phyloP scores from a whole-genome alignment of 106 monocot genomes.

The Dioscorea zingiberensis region DNA sequence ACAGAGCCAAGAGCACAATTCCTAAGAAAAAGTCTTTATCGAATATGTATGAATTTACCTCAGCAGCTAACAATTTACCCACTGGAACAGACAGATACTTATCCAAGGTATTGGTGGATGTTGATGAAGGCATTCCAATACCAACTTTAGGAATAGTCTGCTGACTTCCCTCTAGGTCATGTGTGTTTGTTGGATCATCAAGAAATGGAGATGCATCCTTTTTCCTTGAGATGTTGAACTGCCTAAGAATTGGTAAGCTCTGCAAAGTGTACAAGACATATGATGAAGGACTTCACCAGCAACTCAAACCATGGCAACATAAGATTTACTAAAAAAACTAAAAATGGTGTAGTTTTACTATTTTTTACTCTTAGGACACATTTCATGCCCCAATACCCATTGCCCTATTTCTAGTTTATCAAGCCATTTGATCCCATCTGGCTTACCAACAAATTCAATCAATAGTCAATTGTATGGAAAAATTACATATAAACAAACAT shows the following conservation, averaged over 20 bases:
- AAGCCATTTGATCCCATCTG: background rate
- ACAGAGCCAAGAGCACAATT: background rate
- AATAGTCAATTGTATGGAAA: no score
- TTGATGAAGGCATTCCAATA: conserved; percentile 1
- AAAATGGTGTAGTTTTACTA: background rate
- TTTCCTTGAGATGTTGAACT: conserved; percentile 2
- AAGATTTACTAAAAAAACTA: background rate
- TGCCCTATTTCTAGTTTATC: background rate
- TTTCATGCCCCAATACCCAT: background rate
- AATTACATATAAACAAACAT: no score
- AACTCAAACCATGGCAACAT: background rate
- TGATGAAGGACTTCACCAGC: background rate
- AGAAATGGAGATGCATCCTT: conserved; percentile 2
- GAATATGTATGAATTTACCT: conserved; percentile 14
- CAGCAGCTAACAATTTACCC: conserved; percentile 2
- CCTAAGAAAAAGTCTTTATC: background rate
- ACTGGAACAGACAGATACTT: conserved; percentile 6
- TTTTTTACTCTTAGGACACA: background rate
- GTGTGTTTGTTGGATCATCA: background rate
- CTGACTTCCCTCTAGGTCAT: background rate
- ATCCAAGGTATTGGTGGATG: conserved; percentile 8
- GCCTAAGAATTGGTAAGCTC: conserved; percentile 1
- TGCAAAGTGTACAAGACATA: conserved; percentile 6
- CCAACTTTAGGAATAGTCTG: conserved; percentile 4
- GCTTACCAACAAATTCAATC: background rate